Evolutionary conservation across 2,329 filamentous ascomycete genomes (phyloP).

Genomic region (Aspergillus fructus): DNA sequence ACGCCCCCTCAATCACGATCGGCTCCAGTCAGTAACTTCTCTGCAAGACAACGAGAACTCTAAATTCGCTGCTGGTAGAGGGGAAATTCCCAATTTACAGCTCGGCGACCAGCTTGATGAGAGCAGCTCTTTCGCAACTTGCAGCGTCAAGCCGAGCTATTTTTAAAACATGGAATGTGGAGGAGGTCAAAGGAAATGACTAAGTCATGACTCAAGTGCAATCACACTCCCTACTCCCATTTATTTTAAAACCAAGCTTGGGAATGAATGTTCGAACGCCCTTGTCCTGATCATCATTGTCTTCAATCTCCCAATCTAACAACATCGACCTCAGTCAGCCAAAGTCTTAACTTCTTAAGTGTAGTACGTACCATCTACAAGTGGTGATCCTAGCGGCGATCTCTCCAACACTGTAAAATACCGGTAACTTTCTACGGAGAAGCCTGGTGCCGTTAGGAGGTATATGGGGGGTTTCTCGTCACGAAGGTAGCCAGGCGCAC

Average conservation of each 20-base stretch:
- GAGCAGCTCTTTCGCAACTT: neutral
- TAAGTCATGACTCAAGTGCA: neutral
- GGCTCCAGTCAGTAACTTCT: neutral
- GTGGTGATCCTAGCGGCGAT: constrained; percentile 34
- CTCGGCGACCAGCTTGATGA: neutral
- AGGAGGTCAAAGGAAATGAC: neutral
- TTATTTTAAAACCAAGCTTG: no score
- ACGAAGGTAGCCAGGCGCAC: no score
- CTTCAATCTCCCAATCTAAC: neutral
- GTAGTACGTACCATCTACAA: constrained; percentile 9
- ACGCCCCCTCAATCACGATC: neutral
- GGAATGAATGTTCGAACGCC: neutral
- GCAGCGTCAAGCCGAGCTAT: neutral
- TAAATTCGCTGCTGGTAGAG: neutral
- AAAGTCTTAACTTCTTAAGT: constrained; percentile 12
- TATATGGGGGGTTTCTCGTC: no score
- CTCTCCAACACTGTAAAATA: constrained; percentile 18
- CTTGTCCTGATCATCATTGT: neutral
- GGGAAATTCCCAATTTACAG: neutral
- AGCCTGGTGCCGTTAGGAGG: neutral
- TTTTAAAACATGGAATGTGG: neutral
- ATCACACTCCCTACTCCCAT: no score
- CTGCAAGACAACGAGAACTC: neutral
- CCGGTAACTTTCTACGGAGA: constrained; percentile 1
- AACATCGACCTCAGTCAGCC: neutral